Evolutionary conservation across 257 asterid species (phyloP).

Genomic region (Forsythia suspensa): DNA sequence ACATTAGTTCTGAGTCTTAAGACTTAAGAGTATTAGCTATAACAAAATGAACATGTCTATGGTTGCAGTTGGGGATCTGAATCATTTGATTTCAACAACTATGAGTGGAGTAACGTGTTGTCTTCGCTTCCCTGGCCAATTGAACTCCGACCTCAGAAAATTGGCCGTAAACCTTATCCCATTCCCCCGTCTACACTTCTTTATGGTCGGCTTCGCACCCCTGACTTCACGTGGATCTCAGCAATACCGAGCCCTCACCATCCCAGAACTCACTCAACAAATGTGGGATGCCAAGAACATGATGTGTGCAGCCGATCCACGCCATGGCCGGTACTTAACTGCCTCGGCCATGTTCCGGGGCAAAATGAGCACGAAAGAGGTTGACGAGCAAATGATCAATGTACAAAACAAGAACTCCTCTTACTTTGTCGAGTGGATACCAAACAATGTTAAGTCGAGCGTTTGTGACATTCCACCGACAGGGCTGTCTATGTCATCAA

Average conservation of each 20-base stretch:
- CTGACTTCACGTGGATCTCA: slow-evolving; percentile 70
- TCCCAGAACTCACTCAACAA: slow-evolving; percentile 75
- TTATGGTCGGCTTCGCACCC: slow-evolving; percentile 80
- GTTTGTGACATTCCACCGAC: slow-evolving; percentile 77
- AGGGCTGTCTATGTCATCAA: slow-evolving; percentile 75
- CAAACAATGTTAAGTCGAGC: slow-evolving; percentile 73
- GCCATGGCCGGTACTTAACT: slow-evolving; percentile 74
- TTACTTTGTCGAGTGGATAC: slow-evolving; percentile 81
- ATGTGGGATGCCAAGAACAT: slow-evolving; percentile 84
- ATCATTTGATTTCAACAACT: slow-evolving; percentile 70
- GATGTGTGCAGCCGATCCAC: slow-evolving; percentile 84
- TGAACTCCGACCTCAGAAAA: slow-evolving; percentile 71
- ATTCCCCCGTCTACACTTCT: slow-evolving; percentile 73
- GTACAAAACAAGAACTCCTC: slow-evolving; percentile 81
- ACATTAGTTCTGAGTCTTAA: not conserved
- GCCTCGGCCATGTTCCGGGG: slow-evolving; percentile 84
- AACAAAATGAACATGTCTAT: not conserved
- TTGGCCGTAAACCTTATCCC: slow-evolving; percentile 77
- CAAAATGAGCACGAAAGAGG: slow-evolving; percentile 74
- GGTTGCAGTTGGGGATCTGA: slow-evolving; percentile 72
- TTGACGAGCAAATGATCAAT: slow-evolving; percentile 74
- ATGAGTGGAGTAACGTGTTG: slow-evolving; percentile 81
- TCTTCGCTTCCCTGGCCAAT: slow-evolving; percentile 74
- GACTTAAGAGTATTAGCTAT: too few species aligned
- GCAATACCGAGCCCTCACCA: slow-evolving; percentile 68